These are phyloP conservation scores for Fusarium penzigii DNA, from an alignment of 2,329 filamentous ascomycete genomes.

Conservation along the genomic window DNA sequence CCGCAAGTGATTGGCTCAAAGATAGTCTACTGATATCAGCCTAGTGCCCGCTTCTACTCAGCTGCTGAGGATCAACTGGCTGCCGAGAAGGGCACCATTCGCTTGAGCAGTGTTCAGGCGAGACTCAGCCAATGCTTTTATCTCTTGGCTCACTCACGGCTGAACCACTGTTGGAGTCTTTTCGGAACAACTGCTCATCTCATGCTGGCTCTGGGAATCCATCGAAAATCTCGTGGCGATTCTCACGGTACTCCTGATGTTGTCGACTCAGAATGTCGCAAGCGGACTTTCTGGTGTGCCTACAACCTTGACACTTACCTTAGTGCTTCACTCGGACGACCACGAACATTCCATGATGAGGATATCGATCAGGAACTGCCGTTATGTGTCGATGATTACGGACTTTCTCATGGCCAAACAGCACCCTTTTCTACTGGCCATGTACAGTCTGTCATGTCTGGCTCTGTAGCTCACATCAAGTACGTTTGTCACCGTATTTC, in stretches of 20 bases:
- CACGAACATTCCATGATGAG: constrained; percentile 62
- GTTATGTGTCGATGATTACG: constrained; percentile 53
- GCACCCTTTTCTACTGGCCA: constrained; percentile 14
- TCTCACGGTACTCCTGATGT: constrained; percentile 6
- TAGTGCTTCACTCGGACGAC: constrained; percentile 61
- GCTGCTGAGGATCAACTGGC: constrained; percentile 35
- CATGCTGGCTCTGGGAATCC: constrained; percentile 40
- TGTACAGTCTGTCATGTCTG: constrained; percentile 32
- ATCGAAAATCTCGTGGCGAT: constrained; percentile 31
- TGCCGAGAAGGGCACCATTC: constrained; percentile 35
- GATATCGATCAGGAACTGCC: constrained; percentile 65
- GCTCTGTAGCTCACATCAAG: constrained; percentile 37
- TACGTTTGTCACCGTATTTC: constrained; percentile 37
- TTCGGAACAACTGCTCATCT: constrained; percentile 45
- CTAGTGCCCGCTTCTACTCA: constrained; percentile 19
- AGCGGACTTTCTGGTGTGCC: constrained; percentile 61
- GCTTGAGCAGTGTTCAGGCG: constrained; percentile 40
- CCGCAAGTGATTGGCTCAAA: too few relatives aligned
- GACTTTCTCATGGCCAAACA: constrained; percentile 30
- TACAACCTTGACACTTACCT: constrained; percentile 67
- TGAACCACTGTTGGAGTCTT: constrained; percentile 47
- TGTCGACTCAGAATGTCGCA: constrained; percentile 40
- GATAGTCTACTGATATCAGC: too few relatives aligned
- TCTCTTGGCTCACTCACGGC: constrained; percentile 41
- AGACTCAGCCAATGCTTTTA: constrained; percentile 42